Conservation (phyloP, 805 yeast species). For the Zygosaccharomyces pseudorouxii region DNA sequence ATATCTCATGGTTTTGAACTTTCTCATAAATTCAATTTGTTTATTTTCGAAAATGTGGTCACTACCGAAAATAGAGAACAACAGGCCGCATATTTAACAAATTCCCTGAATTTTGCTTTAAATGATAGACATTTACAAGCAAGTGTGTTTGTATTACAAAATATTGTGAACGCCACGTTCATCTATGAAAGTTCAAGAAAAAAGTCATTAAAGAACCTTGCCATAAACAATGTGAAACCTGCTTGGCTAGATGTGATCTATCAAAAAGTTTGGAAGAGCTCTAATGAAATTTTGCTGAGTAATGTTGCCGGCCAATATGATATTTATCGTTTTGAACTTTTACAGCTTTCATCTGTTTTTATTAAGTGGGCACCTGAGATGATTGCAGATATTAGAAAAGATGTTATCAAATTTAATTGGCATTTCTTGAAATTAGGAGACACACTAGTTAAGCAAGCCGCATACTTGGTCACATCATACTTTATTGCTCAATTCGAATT, state of each 20-base stretch:
- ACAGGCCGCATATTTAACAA: slow-evolving; percentile 49
- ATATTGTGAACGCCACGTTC: slow-evolving; percentile 61
- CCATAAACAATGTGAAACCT: slow-evolving; percentile 33
- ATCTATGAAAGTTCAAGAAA: slow-evolving; percentile 52
- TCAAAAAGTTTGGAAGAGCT: slow-evolving; percentile 65
- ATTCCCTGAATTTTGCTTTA: slow-evolving; percentile 48
- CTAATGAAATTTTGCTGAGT: slow-evolving; percentile 42
- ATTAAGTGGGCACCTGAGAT: slow-evolving; percentile 61
- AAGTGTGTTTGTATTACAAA: slow-evolving; percentile 55
- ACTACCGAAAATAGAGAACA: slow-evolving; percentile 42
- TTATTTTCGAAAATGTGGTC: slow-evolving; percentile 53
- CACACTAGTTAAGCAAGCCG: slow-evolving; percentile 82
- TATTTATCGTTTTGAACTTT: slow-evolving; percentile 64
- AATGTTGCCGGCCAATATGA: slow-evolving; percentile 68
- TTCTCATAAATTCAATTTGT: slow-evolving; percentile 48
- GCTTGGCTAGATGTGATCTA: slow-evolving; percentile 65
- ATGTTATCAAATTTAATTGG: slow-evolving; percentile 92
- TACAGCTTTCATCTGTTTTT: slow-evolving; percentile 75
- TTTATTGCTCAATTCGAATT: slow-evolving; percentile 87
- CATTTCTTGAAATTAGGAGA: slow-evolving; percentile 86
- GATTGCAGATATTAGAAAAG: slow-evolving; percentile 63
- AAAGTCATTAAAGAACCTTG: slow-evolving; percentile 42
- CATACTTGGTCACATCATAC: slow-evolving; percentile 80
- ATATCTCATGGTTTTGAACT: slow-evolving; percentile 19
- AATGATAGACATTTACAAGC: slow-evolving; percentile 47